A percentile compares a stretch with the other conserved stretches of the same genome.
These are phyloP conservation scores for Pyrus communis DNA, from an alignment of 306 rosid species.

Conservation along the genomic window DNA sequence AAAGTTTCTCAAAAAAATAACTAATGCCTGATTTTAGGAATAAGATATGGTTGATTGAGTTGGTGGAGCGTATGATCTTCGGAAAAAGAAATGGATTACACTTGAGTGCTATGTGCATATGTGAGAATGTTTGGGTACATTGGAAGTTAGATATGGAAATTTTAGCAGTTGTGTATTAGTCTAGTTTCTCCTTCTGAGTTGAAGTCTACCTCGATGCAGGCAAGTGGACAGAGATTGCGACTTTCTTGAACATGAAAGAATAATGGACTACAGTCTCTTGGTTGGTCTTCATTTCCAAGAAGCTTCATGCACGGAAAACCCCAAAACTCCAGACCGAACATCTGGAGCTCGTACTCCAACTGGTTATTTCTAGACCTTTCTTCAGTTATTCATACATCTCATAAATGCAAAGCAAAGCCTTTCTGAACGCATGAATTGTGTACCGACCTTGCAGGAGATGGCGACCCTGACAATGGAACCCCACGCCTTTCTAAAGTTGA, in stretches of 20 bases:
- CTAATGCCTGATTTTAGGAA: not conserved
- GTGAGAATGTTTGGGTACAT: not conserved
- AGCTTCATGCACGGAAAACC: conserved; percentile 26
- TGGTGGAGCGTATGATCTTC: not conserved
- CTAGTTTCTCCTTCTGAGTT: not conserved
- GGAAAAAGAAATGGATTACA: not conserved
- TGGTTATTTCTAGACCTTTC: conserved; percentile 21
- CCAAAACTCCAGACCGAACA: conserved; percentile 24
- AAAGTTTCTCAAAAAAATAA: too few relatives aligned
- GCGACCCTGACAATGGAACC: conserved; percentile 15
- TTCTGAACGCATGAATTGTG: conserved; percentile 15
- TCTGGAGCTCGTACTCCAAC: conserved; percentile 34
- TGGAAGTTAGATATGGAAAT: not conserved
- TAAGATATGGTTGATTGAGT: not conserved
- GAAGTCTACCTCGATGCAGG: conserved; percentile 39
- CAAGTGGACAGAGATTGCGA: conserved; percentile 93
- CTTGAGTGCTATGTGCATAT: not conserved
- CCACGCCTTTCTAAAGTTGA: conserved; percentile 42
- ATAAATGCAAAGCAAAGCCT: not conserved
- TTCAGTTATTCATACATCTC: not conserved
- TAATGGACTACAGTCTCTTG: conserved; percentile 95
- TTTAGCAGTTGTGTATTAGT: not conserved
- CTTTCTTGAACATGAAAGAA: conserved; percentile 88
- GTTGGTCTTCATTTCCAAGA: conserved; percentile 87
- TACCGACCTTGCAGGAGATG: conserved; percentile 29